These are phyloP conservation scores for Saturnispora sekii DNA, from an alignment of 805 yeast genomes.

Conservation along the genomic window DNA sequence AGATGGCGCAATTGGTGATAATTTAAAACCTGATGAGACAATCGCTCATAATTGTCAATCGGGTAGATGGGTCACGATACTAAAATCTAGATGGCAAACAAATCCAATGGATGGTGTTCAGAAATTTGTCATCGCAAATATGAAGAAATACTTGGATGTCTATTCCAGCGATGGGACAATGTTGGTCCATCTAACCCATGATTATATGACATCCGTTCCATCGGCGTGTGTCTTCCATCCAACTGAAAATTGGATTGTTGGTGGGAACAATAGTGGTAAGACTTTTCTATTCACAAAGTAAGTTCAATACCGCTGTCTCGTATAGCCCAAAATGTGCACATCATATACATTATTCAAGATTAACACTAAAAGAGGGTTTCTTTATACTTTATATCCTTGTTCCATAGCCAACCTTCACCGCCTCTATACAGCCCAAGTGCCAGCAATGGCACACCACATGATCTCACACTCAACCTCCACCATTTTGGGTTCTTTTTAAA, in stretches of 20 bases:
- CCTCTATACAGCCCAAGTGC: conserved; percentile 54
- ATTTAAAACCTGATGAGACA: conserved; percentile 49
- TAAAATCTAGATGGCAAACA: conserved; percentile 81
- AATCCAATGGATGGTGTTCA: conserved; percentile 61
- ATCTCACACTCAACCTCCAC: conserved; percentile 52
- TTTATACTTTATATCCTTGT: conserved; percentile 25
- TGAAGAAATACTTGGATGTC: conserved; percentile 81
- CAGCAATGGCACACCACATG: conserved; percentile 44
- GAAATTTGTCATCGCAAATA: conserved; percentile 86
- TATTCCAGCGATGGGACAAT: conserved; percentile 70
- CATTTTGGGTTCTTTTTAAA: conserved; percentile 38
- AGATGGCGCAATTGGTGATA: conserved; percentile 25
- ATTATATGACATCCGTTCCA: conserved; percentile 77
- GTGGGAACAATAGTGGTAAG: conserved; percentile 93
- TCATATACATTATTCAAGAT: not conserved
- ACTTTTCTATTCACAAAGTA: conserved; percentile 43
- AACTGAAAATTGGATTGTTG: conserved; percentile 79
- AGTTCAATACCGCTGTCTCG: no score
- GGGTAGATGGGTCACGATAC: conserved; percentile 92
- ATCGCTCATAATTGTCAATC: conserved; percentile 90
- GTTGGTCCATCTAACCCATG: conserved; percentile 57
- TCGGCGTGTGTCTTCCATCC: conserved; percentile 84
- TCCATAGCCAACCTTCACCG: conserved; percentile 53
- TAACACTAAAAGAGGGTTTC: conserved; percentile 3
- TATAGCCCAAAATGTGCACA: not conserved